Evolutionary conservation across 2,329 filamentous ascomycete species (phyloP).

Genomic region (Aureobasidium sp.): DNA sequence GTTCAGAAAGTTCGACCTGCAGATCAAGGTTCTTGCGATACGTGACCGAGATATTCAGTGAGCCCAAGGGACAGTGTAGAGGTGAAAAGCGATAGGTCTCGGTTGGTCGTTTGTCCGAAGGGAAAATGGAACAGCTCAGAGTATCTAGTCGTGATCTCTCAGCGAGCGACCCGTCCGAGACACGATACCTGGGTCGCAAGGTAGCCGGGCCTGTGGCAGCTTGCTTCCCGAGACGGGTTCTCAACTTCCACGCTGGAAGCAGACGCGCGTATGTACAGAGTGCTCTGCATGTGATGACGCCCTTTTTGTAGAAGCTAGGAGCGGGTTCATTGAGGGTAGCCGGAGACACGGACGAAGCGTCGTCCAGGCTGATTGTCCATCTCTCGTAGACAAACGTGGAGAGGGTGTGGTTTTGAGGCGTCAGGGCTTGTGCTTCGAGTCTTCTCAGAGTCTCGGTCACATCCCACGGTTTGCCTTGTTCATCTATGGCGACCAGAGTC

Average conservation of each 20-base stretch:
- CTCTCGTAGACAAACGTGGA: slow-evolving; percentile 80
- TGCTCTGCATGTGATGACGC: slow-evolving; percentile 86
- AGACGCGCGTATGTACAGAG: slow-evolving; percentile 75
- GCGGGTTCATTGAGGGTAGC: slow-evolving; percentile 51
- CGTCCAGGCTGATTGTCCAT: slow-evolving; percentile 78
- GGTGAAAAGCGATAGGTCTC: slow-evolving; percentile 74
- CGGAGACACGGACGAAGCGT: slow-evolving; percentile 45
- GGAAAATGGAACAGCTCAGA: slow-evolving; percentile 61
- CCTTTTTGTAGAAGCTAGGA: slow-evolving; percentile 93
- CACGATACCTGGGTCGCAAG: slow-evolving; percentile 71
- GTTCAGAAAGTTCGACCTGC: slow-evolving; percentile 82
- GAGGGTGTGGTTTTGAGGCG: slow-evolving; percentile 38
- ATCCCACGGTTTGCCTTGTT: slow-evolving; percentile 86
- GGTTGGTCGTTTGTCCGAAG: slow-evolving; percentile 42
- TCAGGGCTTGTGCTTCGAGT: slow-evolving; percentile 40
- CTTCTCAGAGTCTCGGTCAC: slow-evolving; percentile 72
- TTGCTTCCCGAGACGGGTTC: slow-evolving; percentile 63
- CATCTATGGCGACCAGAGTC: slow-evolving; percentile 78
- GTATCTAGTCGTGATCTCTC: slow-evolving; percentile 52
- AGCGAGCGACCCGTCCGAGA: slow-evolving; percentile 48
- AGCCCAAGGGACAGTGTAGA: slow-evolving; percentile 77
- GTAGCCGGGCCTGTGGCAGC: slow-evolving; percentile 47
- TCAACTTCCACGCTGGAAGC: slow-evolving; percentile 78
- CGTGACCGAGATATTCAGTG: slow-evolving; percentile 69
- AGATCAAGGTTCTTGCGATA: slow-evolving; percentile 89